Evolutionary conservation across 1,139 yeast species (phyloP), one percentile per base, ranked within the genome.

Genomic region (Taphrina communis): DNA sequence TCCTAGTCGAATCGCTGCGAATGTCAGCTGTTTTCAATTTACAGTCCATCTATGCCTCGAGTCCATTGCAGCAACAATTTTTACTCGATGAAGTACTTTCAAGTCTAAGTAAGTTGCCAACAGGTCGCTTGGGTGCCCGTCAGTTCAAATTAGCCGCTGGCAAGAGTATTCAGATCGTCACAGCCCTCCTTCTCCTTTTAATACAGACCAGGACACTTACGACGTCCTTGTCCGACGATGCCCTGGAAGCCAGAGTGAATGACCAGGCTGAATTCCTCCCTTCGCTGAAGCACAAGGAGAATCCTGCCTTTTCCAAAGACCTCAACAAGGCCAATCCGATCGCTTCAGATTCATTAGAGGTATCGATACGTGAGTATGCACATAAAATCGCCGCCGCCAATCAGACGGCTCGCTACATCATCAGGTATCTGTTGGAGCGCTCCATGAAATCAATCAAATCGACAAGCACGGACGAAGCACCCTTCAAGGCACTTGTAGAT

Each of bases 11-110:
- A 25, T 36, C 58, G 9, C 35, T 65, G 46, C 62, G 56, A 31
- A 39, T 76, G 6, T 73, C 77, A 11, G 77, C 79, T 51, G 79
- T 84, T 71, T 75, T 79, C 3, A 74, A 85, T 0, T 70, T 88
- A 0, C 73, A 81, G 0, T 74, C 80, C 0, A 80, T 88, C 8
- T 88, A 86, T 75, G 77, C 80, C 36, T 74, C 74, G 11, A 78
- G 82, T 52, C 77, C 80, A 0, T 82, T 81, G 55, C 95, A 89
- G 74, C 79, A 89, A 68, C 78, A 78, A 0, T 88, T 87, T 74
- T 80, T 90, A 8, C 73, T 89, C 12, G 84, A 83, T 63, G 94
- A 90, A 74, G 75, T 88, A 2, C 73, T 88, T n/a, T 77, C 82
- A 2, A 83, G 83, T 68, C 78, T 86, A 70, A 84, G 82, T 60